These are phyloP conservation scores for Epichloe hybrida DNA, from an alignment of 2,329 filamentous ascomycete species.

Conservation along the genomic window DNA sequence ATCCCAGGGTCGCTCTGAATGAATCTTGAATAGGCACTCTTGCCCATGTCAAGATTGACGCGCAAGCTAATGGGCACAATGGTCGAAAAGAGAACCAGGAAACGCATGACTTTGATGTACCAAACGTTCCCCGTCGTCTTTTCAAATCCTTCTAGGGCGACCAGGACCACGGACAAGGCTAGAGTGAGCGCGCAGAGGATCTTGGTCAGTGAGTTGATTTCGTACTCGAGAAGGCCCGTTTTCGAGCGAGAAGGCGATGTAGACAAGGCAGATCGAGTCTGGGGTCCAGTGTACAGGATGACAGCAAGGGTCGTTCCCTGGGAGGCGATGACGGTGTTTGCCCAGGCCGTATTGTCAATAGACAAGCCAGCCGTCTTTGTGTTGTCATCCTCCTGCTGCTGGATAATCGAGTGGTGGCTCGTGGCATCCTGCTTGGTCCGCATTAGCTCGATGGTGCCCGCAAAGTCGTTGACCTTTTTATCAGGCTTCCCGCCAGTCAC, in stretches of 20 bases:
- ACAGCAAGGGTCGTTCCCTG: slow-evolving; percentile 80
- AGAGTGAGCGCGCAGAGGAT: slow-evolving; percentile 86
- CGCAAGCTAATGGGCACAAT: slow-evolving; percentile 95
- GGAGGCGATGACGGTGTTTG: slow-evolving; percentile 91
- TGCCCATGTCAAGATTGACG: slow-evolving; percentile 94
- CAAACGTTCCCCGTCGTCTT: slow-evolving; percentile 54
- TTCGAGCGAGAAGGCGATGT: slow-evolving; percentile 88
- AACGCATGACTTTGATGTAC: slow-evolving; percentile 98
- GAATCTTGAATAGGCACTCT: slow-evolving; percentile 89
- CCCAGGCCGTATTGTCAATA: slow-evolving; percentile 98
- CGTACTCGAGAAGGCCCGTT: slow-evolving; percentile 81
- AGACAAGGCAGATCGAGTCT: slow-evolving; percentile 86
- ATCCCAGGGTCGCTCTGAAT: slow-evolving; percentile 88
- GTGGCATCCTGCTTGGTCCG: slow-evolving; percentile 38
- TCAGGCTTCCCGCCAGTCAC: slow-evolving; percentile 84
- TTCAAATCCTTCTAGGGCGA: slow-evolving; percentile 73
- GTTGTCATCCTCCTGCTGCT: slow-evolving; percentile 20
- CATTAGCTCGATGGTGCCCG: slow-evolving; percentile 71
- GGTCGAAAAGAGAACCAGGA: slow-evolving; percentile 94
- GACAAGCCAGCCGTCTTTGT: slow-evolving; percentile 57
- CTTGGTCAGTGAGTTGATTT: slow-evolving; percentile 95
- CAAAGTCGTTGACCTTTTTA: slow-evolving; percentile 86
- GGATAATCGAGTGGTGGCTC: slow-evolving; percentile 24
- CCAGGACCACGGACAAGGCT: slow-evolving; percentile 72
- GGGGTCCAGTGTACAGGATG: slow-evolving; percentile 85